These are phyloP conservation scores for Blastobotrys illinoisensis DNA, from an alignment of 1,139 yeast genomes.

Conservation along the genomic window DNA sequence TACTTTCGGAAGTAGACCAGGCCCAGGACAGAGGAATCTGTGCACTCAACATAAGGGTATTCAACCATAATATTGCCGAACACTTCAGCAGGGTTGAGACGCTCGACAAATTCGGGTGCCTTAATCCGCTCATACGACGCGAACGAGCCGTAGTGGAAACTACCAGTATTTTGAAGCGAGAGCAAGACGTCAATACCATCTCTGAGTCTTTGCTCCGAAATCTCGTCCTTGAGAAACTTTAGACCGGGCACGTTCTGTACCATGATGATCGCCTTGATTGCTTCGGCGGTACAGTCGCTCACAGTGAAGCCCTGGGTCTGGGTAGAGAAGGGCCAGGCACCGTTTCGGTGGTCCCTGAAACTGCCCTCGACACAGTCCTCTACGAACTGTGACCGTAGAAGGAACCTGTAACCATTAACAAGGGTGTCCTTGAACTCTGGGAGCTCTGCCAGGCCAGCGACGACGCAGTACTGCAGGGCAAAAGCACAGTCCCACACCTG, in stretches of 20 bases:
- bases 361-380: slow-evolving; percentile 74
- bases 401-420: slow-evolving; percentile 58
- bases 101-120: slow-evolving; percentile 71
- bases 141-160: slow-evolving; percentile 84
- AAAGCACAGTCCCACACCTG: slow-evolving; percentile 98
- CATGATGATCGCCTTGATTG: slow-evolving; percentile 90
- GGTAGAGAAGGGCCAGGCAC: slow-evolving; percentile 98
- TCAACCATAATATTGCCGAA: slow-evolving; percentile 98
- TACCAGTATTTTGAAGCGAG: slow-evolving; percentile 66
- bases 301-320: slow-evolving; percentile 95
- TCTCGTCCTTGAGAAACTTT: slow-evolving; percentile 43
- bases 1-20: slow-evolving; percentile 70
- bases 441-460: slow-evolving; percentile 70
- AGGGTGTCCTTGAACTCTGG: slow-evolving; percentile 64
- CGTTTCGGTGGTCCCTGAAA: slow-evolving; percentile 75
- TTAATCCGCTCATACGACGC: slow-evolving; percentile 86
- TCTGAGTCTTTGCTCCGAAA: slow-evolving; percentile 49
- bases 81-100: slow-evolving; percentile 92
- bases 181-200: slow-evolving; percentile 70
- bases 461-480: slow-evolving; percentile 73
- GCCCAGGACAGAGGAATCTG: slow-evolving; percentile 91
- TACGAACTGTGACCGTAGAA: slow-evolving; percentile 79
- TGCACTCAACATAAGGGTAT: slow-evolving; percentile 96
- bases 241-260: slow-evolving; percentile 58
- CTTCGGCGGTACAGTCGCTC: slow-evolving; percentile 95